Percentiles rank a stretch among this genome's conserved stretches.
Evolutionary conservation across 495 filamentous ascomycete species (phyloP).

Genomic region (Lophiotrema nucula): DNA sequence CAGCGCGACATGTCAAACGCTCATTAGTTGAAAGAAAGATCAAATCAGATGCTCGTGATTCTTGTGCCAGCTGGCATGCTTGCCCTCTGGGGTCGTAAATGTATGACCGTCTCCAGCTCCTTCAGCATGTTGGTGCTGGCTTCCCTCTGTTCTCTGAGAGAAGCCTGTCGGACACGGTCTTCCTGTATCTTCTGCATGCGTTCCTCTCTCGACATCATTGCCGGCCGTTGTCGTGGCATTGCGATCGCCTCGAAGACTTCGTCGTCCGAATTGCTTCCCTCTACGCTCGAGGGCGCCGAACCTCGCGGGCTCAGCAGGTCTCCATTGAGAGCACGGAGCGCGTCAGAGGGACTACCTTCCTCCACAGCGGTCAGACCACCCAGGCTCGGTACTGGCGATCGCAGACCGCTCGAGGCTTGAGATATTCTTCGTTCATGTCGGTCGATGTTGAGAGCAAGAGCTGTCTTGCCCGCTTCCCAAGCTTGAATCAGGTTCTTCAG

Average conservation of each 20-base stretch:
- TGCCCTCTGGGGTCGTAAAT: constrained; percentile 59
- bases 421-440: constrained; percentile 68
- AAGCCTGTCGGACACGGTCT: constrained; percentile 70
- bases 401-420: constrained; percentile 48
- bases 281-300: constrained; percentile 46
- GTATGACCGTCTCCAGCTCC: constrained; percentile 87
- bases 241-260: constrained; percentile 92
- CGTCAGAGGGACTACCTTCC: constrained; percentile 75
- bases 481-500: constrained; percentile 79
- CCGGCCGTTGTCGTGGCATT: constrained; percentile 62
- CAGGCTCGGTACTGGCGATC: constrained; percentile 76
- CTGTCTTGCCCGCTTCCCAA: constrained; percentile 83
- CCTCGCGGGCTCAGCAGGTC: constrained; percentile 43
- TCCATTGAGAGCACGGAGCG: constrained; percentile 72
- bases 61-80: constrained; percentile 4
- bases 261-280: constrained; percentile 50
- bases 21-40: constrained; percentile 15
- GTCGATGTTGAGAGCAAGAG: constrained; percentile 71
- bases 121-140: constrained; percentile 84
- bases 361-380: constrained; percentile 82
- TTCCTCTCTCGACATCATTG: constrained; percentile 77
- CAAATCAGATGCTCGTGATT: constrained; percentile 26
- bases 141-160: constrained; percentile 66
- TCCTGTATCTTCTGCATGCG: constrained; percentile 85
- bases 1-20: no score